phyloP scores from a whole-genome alignment of 2,329 filamentous ascomycete species.

The Venturia asperata region DNA sequence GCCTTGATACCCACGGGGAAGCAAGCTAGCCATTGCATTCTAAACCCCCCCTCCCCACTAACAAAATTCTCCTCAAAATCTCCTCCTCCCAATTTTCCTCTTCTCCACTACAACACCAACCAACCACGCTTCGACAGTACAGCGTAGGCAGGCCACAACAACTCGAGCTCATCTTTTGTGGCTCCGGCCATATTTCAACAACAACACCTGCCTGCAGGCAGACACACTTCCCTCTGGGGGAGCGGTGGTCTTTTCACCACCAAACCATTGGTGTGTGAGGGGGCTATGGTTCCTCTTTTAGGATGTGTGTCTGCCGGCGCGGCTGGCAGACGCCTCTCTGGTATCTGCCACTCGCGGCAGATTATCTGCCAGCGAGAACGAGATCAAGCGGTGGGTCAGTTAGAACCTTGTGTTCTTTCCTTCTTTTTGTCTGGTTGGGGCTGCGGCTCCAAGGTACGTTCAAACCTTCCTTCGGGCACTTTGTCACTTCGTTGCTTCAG shows the following conservation, averaged over 20 bases:
- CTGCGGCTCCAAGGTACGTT: no score
- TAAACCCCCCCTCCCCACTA: background rate
- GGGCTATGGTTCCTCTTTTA: background rate
- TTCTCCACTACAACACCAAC: no score
- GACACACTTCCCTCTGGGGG: background rate
- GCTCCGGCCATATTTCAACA: constrained; percentile 2
- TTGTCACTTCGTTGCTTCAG: no score
- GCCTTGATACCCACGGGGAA: background rate
- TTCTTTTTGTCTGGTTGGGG: no score
- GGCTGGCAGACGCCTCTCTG: background rate
- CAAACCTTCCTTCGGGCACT: no score
- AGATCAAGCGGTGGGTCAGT: no score
- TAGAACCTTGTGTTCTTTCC: no score
- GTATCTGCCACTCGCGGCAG: no score
- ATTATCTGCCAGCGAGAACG: no score
- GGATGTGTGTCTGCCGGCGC: background rate
- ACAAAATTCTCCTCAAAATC: background rate
- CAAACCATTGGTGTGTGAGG: background rate
- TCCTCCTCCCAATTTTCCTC: background rate
- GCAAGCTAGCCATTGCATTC: background rate
- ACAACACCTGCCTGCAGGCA: background rate
- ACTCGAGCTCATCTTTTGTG: background rate
- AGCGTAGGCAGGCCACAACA: no score
- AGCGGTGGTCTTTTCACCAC: background rate
- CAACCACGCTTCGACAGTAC: no score